A percentile compares a stretch with the other conserved stretches of the same genome.
Conservation (phyloP, 352 stramenopile genomes). For the Globisporangium paroecandrum region DNA sequence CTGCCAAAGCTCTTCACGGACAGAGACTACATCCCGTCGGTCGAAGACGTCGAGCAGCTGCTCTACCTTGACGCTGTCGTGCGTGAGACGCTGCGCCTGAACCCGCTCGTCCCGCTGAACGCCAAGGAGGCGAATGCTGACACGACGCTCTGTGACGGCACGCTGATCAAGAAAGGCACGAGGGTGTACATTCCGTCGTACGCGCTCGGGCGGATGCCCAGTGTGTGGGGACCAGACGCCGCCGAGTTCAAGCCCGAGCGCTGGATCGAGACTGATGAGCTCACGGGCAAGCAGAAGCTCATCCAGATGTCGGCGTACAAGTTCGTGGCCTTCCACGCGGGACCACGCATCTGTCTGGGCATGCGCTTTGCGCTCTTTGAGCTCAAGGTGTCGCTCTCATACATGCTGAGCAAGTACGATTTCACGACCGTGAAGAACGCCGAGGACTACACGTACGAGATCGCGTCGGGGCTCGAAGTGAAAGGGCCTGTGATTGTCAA, state of each 20-base stretch:
- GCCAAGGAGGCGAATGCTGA: constrained; percentile 50
- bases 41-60: constrained; percentile 49
- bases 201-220: constrained; percentile 33
- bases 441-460: constrained; percentile 40
- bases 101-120: constrained; percentile 59
- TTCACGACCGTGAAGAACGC: constrained; percentile 35
- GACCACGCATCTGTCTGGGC: constrained; percentile 44
- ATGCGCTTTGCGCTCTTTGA: constrained; percentile 48
- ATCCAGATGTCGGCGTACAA: constrained; percentile 11
- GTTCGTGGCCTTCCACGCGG: constrained; percentile 42
- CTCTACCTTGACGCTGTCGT: constrained; percentile 60
- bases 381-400: constrained; percentile 34
- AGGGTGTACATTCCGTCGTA: constrained; percentile 58
- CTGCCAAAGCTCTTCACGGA: constrained; percentile 30
- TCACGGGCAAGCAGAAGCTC: constrained; percentile 20
- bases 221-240: constrained; percentile 49
- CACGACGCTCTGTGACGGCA: constrained; percentile 55
- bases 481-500: constrained; percentile 35
- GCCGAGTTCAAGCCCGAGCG: constrained; percentile 50
- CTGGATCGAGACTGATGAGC: constrained; percentile 43
- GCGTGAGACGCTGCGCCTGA: constrained; percentile 60
- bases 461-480: constrained; percentile 28
- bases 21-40: constrained; percentile 29
- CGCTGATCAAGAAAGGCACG: constrained; percentile 44
- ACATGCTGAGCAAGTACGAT: constrained; percentile 38